Conservation (phyloP, 768 basidiomycete species). For the Suillus ampliporus region DNA sequence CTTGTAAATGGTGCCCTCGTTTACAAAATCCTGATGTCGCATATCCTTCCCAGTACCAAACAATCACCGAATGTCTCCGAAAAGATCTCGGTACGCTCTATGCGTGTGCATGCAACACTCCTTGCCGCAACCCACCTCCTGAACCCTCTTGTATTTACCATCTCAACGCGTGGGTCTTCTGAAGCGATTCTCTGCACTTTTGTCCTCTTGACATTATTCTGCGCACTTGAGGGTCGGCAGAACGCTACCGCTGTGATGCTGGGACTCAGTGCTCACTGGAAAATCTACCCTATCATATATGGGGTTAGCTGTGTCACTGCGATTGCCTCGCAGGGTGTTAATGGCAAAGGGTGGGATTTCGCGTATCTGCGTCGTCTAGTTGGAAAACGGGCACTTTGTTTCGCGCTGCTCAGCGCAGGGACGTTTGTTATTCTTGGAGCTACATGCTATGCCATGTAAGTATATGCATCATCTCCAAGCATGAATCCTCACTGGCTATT, state of each 20-base stretch:
- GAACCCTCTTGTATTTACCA: slow-evolving; percentile 94
- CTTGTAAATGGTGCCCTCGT: slow-evolving; percentile 79
- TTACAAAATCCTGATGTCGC: slow-evolving; percentile 59
- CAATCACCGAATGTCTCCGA: slow-evolving; percentile 8
- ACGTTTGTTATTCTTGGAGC: slow-evolving; percentile 69
- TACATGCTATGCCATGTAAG: slow-evolving; percentile 79
- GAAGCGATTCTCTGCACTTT: slow-evolving; percentile 86
- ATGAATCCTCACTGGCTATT: slow-evolving; percentile 8
- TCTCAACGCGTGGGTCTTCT: slow-evolving; percentile 96
- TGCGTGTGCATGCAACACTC: slow-evolving; percentile 50
- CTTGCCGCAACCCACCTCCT: slow-evolving; percentile 79
- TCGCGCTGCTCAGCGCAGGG: slow-evolving; percentile 68
- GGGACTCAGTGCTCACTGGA: slow-evolving; percentile 92
- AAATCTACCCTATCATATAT: slow-evolving; percentile 95
- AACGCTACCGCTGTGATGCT: slow-evolving; percentile 70
- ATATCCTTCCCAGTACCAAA: slow-evolving; percentile 41
- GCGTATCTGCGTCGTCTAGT: slow-evolving; percentile 46
- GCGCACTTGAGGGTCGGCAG: slow-evolving; percentile 63
- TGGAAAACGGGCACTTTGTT: slow-evolving; percentile 61
- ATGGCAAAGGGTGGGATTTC: slow-evolving; percentile 26
- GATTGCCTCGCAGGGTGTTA: slow-evolving; percentile 29
- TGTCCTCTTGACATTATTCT: slow-evolving; percentile 73
- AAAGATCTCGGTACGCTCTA: slow-evolving; percentile 12
- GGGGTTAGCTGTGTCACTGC: slow-evolving; percentile 68
- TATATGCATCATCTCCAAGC: slow-evolving; percentile 22